phyloP scores from a whole-genome alignment of 352 stramenopile genomes.

The Thalassiosira delicatula region DNA sequence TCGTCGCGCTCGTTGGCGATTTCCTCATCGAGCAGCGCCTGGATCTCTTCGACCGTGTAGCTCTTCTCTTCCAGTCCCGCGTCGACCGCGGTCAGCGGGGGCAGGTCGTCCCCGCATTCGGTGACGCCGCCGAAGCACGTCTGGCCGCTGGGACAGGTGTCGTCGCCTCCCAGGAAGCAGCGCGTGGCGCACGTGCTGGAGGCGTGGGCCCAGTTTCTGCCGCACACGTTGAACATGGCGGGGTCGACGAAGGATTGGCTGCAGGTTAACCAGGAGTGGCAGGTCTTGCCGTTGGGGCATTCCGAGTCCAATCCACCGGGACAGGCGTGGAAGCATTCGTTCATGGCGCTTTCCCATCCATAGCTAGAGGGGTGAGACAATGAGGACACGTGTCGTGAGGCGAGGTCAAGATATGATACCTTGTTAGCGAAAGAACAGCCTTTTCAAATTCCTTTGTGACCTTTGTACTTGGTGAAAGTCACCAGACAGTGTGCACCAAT shows the following conservation, averaged over 20 bases:
- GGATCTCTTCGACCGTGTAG: conserved; percentile 52
- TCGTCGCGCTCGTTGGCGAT: conserved; percentile 30
- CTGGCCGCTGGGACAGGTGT: conserved; percentile 36
- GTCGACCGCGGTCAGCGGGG: conserved; percentile 43
- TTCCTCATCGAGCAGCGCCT: conserved; percentile 28
- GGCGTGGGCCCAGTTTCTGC: conserved; percentile 34
- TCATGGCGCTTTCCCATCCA: conserved; percentile 43
- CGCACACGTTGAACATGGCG: conserved; percentile 44
- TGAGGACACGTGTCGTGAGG: too few relatives aligned
- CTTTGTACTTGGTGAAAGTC: too few relatives aligned
- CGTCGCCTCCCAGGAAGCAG: conserved; percentile 41
- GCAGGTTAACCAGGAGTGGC: conserved; percentile 49
- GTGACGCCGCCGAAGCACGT: conserved; percentile 40
- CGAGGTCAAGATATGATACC: too few relatives aligned
- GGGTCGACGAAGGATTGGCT: conserved; percentile 25
- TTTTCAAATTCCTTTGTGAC: too few relatives aligned
- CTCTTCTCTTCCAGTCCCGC: conserved; percentile 32
- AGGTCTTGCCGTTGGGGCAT: conserved; percentile 45
- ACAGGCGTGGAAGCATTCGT: conserved; percentile 56
- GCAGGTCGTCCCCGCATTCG: conserved; percentile 46
- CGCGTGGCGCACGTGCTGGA: conserved; percentile 34
- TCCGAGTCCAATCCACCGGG: conserved; percentile 27
- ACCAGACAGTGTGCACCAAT: too few relatives aligned
- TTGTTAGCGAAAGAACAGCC: too few relatives aligned
- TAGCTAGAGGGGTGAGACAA: too few relatives aligned